Evolutionary conservation across 768 basidiomycete genomes (phyloP).

Genomic region (Lyophyllum semitale): DNA sequence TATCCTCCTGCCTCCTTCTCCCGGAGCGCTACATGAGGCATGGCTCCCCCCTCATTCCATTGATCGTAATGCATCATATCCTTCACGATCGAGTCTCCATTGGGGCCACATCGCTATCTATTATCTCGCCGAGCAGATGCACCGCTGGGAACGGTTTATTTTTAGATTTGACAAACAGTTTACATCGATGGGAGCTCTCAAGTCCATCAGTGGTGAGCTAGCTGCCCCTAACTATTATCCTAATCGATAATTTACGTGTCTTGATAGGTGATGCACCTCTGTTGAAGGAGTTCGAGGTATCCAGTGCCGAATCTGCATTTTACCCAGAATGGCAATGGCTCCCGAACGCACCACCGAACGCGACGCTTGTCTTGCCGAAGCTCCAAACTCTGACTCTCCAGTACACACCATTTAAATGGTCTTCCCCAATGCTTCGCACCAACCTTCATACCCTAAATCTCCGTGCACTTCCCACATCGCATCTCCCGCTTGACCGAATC

Average conservation of each 20-base stretch:
- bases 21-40: constrained; percentile 33
- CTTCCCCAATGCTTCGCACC: constrained; percentile 67
- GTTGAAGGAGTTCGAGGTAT: constrained; percentile 76
- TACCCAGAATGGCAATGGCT: constrained; percentile 78
- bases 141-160: constrained; percentile 79
- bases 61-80: constrained; percentile 24
- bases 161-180: constrained; percentile 81
- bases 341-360: constrained; percentile 46
- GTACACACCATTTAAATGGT: constrained; percentile 77
- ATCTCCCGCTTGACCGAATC: constrained; percentile 68
- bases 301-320: constrained; percentile 63
- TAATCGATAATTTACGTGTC: neutral
- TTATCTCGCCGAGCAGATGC: constrained; percentile 80
- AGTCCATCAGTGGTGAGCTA: constrained; percentile 66
- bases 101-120: constrained; percentile 84
- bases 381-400: constrained; percentile 64
- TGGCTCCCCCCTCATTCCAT: constrained; percentile 36
- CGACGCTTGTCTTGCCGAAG: constrained; percentile 41
- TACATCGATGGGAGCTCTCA: constrained; percentile 70
- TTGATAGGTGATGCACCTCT: constrained; percentile 68
- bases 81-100: constrained; percentile 54
- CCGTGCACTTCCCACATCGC: constrained; percentile 62
- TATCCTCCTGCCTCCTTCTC: constrained; percentile 50
- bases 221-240: neutral
- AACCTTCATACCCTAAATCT: constrained; percentile 61